Evolutionary conservation across 306 rosid species (phyloP).

Genomic region (Potentilla sterilis): DNA sequence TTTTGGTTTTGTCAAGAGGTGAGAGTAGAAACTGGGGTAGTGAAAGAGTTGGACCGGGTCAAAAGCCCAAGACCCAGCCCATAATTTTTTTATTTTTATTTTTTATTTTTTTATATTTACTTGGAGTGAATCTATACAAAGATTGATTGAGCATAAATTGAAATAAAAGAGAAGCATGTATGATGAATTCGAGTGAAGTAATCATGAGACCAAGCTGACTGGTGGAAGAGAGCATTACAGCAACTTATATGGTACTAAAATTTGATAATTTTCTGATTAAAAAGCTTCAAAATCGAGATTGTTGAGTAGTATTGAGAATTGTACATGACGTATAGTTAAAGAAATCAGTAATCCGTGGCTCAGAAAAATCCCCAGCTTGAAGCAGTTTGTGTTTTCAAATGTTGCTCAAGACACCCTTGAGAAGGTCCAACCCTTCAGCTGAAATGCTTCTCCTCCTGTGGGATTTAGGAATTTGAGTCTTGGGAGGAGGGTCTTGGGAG

Average conservation of each 20-base stretch:
- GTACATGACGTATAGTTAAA: constrained; percentile 16
- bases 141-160: too few relatives aligned
- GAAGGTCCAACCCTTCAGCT: constrained; percentile 69
- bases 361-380: constrained; percentile 36
- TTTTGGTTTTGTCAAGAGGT: background rate
- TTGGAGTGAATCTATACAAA: too few relatives aligned
- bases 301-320: constrained; percentile 11
- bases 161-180: too few relatives aligned
- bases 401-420: constrained; percentile 58
- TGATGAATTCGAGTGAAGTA: too few relatives aligned
- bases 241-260: constrained; percentile 7
- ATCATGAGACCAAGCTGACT: constrained; percentile 16
- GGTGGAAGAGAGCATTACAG: constrained; percentile 1
- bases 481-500: constrained; percentile 58
- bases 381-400: constrained; percentile 29
- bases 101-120: background rate
- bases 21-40: background rate
- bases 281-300: constrained; percentile 18
- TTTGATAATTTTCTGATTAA: background rate
- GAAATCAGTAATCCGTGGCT: constrained; percentile 28
- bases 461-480: constrained; percentile 50
- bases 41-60: background rate
- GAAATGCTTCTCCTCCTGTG: constrained; percentile 70
- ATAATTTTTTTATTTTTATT: background rate
- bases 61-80: background rate